Conservation (phyloP, 2,329 filamentous ascomycete genomes). For the Sporothrix dimorphospora region DNA sequence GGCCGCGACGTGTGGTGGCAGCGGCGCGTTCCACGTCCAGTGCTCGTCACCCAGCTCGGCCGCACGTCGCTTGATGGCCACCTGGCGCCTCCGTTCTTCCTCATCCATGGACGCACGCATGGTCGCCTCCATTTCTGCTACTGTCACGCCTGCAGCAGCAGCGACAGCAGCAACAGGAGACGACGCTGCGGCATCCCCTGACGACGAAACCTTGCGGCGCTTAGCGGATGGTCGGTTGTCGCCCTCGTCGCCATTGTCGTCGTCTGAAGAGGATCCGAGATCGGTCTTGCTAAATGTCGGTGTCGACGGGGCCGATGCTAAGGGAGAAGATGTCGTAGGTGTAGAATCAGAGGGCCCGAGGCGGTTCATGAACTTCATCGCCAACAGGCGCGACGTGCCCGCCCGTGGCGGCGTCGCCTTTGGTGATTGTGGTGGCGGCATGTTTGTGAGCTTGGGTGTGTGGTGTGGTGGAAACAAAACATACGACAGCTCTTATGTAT, state of each 20-base stretch:
- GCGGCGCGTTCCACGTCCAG: slow-evolving; percentile 69
- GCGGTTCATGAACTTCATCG: slow-evolving; percentile 98
- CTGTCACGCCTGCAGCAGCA: slow-evolving; percentile 36
- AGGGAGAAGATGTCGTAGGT: slow-evolving; percentile 23
- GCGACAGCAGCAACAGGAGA: slow-evolving; percentile 43
- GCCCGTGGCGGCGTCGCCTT: slow-evolving; percentile 39
- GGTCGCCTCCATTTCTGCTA: slow-evolving; percentile 58
- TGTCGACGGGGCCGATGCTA: slow-evolving; percentile 45
- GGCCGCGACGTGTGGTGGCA: slow-evolving; percentile 38
- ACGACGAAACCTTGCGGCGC: slow-evolving; percentile 57
- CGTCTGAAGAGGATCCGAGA: neutral
- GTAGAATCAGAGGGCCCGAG: slow-evolving; percentile 64
- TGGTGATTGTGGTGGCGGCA: slow-evolving; percentile 29
- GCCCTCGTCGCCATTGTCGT: slow-evolving; percentile 24
- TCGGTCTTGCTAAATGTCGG: slow-evolving; percentile 36
- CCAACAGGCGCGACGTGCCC: slow-evolving; percentile 84
- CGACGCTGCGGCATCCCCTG: slow-evolving; percentile 38
- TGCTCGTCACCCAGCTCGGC: slow-evolving; percentile 69
- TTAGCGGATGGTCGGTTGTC: slow-evolving; percentile 56
- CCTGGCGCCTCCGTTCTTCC: slow-evolving; percentile 67
- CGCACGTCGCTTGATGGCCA: slow-evolving; percentile 63
- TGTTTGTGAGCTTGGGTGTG: slow-evolving; percentile 6
- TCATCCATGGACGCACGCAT: slow-evolving; percentile 66
- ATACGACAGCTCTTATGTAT: neutral
- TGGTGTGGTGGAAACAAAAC: no score